Conservation (phyloP, 2,329 filamentous ascomycete species). For the Cordyceps tenuipes region DNA sequence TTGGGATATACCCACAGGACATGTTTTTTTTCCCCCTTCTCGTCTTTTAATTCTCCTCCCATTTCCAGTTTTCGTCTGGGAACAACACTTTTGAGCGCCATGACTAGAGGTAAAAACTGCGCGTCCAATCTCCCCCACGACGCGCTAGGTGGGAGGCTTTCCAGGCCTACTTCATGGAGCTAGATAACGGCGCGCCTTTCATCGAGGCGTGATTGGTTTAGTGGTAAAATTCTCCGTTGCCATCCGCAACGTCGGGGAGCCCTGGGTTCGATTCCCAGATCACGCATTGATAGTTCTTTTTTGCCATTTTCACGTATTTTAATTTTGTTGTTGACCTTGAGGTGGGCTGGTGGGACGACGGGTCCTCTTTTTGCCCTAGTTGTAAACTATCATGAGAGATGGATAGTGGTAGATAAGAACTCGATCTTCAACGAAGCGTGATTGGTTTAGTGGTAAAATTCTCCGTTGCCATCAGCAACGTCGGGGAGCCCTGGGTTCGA, state of each 20-base stretch:
- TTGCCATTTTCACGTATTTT: neutral
- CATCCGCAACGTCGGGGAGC: slow-evolving; percentile 14
- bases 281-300: slow-evolving; percentile 13
- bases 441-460: slow-evolving; percentile 18
- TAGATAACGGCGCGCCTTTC: neutral
- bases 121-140: no score
- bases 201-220: slow-evolving; percentile 17
- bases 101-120: no score
- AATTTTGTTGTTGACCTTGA: neutral
- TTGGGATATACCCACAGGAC: neutral
- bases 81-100: no score
- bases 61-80: no score
- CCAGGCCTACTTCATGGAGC: neutral
- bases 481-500: slow-evolving; percentile 17
- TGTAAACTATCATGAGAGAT: neutral
- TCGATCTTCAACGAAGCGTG: slow-evolving; percentile 11
- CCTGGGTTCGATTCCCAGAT: slow-evolving; percentile 19
- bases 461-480: slow-evolving; percentile 17
- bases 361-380: neutral
- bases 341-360: neutral
- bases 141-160: no score
- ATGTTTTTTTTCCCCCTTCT: neutral
- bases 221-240: slow-evolving; percentile 20
- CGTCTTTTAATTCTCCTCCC: no score
- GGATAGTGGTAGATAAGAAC: neutral